These are phyloP conservation scores for Emmonsia crescens DNA, from an alignment of 2,329 filamentous ascomycete species.

Conservation along the genomic window DNA sequence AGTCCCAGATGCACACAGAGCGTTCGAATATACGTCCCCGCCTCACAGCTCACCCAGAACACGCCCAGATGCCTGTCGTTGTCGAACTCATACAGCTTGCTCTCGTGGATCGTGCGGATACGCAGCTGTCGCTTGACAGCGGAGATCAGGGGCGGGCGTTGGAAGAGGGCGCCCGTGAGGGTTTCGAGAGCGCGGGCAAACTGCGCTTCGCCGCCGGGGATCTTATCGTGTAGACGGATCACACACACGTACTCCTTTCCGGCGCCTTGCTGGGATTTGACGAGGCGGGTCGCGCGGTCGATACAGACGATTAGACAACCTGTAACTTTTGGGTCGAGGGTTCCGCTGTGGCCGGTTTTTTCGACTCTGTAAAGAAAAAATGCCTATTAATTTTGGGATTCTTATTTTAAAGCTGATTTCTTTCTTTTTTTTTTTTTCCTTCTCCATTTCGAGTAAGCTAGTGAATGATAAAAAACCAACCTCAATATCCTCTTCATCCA, in stretches of 20 bases:
- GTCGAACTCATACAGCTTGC: constrained; percentile 93
- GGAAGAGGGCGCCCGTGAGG: constrained; percentile 91
- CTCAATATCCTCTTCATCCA: constrained; percentile 97
- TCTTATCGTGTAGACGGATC: constrained; percentile 87
- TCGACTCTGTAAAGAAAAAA: constrained; percentile 51
- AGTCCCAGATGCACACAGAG: constrained; percentile 87
- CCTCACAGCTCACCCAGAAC: constrained; percentile 99
- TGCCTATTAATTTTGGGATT: constrained; percentile 6
- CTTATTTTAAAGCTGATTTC: neutral
- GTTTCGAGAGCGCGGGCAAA: constrained; percentile 91
- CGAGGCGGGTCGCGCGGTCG: constrained; percentile 90
- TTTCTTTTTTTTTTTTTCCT: neutral
- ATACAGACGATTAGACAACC: constrained; percentile 92
- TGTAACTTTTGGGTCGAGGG: constrained; percentile 95
- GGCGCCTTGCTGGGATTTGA: constrained; percentile 97
- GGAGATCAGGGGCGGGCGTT: constrained; percentile 91
- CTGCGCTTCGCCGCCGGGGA: constrained; percentile 85
- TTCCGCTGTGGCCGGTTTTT: constrained; percentile 97
- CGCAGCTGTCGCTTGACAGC: constrained; percentile 97
- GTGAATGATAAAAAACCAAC: constrained; percentile 38
- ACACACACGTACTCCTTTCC: constrained; percentile 99
- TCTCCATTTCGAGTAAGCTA: constrained; percentile 2
- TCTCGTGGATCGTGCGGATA: constrained; percentile 96
- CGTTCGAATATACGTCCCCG: constrained; percentile 96
- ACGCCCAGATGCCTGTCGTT: constrained; percentile 95